phyloP scores from a whole-genome alignment of 352 stramenopile species.

The Pythium aristosporum region DNA sequence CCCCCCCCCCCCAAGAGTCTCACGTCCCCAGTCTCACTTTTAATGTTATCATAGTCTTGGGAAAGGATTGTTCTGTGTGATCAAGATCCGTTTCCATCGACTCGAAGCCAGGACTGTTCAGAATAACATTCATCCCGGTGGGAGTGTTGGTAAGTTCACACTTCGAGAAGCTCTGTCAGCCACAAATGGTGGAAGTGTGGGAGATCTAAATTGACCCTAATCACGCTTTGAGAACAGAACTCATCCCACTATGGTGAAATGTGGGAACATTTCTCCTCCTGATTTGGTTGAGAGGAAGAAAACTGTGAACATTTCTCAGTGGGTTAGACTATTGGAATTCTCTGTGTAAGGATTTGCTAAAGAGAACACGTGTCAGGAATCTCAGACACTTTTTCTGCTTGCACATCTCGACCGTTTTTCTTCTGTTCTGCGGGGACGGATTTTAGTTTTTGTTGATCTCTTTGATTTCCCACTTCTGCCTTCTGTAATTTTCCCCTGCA shows the following conservation, averaged over 20 bases:
- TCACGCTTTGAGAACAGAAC: slow-evolving; percentile 14
- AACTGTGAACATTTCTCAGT: background rate
- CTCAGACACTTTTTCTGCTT: background rate
- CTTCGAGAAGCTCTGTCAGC: background rate
- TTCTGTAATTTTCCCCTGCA: background rate
- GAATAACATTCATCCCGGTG: background rate
- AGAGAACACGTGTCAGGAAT: too few relatives aligned
- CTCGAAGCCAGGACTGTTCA: too few relatives aligned
- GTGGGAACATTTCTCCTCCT: background rate
- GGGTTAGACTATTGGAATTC: background rate
- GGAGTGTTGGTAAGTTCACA: slow-evolving; percentile 1
- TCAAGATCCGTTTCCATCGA: too few relatives aligned
- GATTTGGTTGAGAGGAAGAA: background rate
- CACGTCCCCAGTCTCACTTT: too few relatives aligned
- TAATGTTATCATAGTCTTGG: too few relatives aligned
- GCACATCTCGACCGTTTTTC: too few relatives aligned
- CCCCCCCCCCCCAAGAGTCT: too few relatives aligned
- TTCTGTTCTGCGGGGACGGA: background rate
- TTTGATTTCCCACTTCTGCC: background rate
- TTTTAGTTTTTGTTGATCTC: slow-evolving; percentile 1
- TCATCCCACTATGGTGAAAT: slow-evolving; percentile 10
- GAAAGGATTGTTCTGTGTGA: too few relatives aligned
- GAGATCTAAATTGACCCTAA: slow-evolving; percentile 7
- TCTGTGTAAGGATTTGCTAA: too few relatives aligned
- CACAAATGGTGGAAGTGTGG: slow-evolving; percentile 15